Base-by-base conservation (phyloP, 495 filamentous ascomycete genomes). In the Penicillium canariense region DNA sequence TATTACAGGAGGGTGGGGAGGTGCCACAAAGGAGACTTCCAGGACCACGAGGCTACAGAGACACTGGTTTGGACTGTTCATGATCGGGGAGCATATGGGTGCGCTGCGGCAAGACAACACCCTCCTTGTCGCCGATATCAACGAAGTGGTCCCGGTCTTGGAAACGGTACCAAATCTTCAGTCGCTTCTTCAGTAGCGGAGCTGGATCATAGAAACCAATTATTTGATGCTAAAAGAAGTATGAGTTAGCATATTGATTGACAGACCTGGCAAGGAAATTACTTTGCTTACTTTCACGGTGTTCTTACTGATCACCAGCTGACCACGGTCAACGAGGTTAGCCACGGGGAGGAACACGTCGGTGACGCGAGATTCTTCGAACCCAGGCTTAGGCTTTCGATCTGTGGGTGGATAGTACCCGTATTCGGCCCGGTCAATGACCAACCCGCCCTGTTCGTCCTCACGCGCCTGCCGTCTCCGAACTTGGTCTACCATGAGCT, bases 181-280 rank as follows among this genome's bases (percentile, higher is more conserved):
- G 58, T 31, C 67, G 71, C 67, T 84, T 84, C 22, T 67, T 69
- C 34, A 71, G 61, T 23, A 77, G 64, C 10, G 82, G 81, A 10
- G 77, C 78, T 8, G 81, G 81, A 49, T 85, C 81, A 61, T 83
- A 70, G 62, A 84, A 84, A 3, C 81, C 82, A 5, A 81, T 59
- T 14, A 84, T 68, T 58, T 80, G 67, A 51, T 76, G 77, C 80
- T 77, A 64, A 15, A 47, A 34, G 22, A 14, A 20, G 61, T 35
- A 11, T 17, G 26, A 39, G 45, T 69, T 44, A 69, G 54, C 34
- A 50, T 48, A 26, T 14, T 18, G 5, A 20, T 31, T 36, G 18
- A 20, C 4, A 17, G 30, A 4, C 26, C 11, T 18, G 14, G 38
- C 17, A 26, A 22, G 15, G 12, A 14, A 15, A n/a, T 12, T 0